Base-by-base conservation (phyloP, 345 rosid species). In the Punica granatum region DNA sequence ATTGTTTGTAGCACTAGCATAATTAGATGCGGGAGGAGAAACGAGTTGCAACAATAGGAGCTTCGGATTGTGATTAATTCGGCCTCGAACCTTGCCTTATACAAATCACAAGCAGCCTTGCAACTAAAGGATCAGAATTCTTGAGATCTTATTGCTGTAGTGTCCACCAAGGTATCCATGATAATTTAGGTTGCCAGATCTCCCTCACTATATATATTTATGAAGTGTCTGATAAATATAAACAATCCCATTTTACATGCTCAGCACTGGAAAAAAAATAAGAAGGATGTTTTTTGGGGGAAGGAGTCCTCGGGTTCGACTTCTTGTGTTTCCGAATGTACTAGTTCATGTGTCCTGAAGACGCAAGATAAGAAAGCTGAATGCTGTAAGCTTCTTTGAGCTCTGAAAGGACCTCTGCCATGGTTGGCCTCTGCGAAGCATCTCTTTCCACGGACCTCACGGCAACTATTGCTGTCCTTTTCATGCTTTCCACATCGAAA, bases 381-480 rank as follows among this genome's bases (percentile, higher is more conserved):
- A 85, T 74, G 49, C 81, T 79, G 74, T 86, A 88, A 12, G 97
- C 88, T 80, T 86, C 92, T 81, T 88, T 90, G 61, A 92, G 84
- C 72, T 81, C 86, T 26, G 90, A 80, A 65, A 92, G 60, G 30
- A 88, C 83, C 49, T 84, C 68, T 44, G 84, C 89, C 33, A 86
- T 92, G 6, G 75, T 73, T 6, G 92, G 96, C 72, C 97, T 85
- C 63, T 66, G 72, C 0, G 86, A 80, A 51, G 92, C 98, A 67
- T 90, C 96, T 80, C 96, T 86, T 64, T 81, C 98, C 16, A 92
- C 92, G 15, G 85, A 86, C 70, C 83, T 78, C 49, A 83, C 76
- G 14, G 98, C 86, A 43, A 83, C 72, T 28, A 61, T 74, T 37
- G 97, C 86, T 14, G 88, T 85, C 71, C 68, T 84, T 71, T 64